These are phyloP conservation scores for Lithocarpus polystachyus DNA, from an alignment of 306 rosid genomes.

Conservation along the genomic window DNA sequence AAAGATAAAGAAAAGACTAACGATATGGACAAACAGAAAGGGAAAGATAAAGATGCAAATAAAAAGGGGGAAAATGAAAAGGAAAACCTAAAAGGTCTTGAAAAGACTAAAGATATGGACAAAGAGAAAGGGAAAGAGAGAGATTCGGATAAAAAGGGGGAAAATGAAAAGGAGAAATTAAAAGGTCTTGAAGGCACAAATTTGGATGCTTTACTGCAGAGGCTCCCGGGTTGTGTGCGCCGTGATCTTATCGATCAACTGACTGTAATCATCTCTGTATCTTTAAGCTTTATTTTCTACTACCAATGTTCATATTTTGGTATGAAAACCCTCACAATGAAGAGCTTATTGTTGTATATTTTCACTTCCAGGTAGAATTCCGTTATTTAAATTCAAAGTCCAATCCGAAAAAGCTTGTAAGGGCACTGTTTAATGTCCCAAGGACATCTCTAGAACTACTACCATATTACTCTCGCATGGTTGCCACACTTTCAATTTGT, in stretches of 20 bases:
- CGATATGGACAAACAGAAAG: constrained; percentile 77
- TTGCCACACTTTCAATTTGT: constrained; percentile 92
- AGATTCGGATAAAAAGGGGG: constrained; percentile 70
- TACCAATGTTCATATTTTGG: constrained; percentile 8
- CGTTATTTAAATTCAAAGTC: constrained; percentile 95
- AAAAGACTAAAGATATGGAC: constrained; percentile 71
- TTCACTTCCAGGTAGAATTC: constrained; percentile 76
- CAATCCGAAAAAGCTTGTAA: constrained; percentile 83
- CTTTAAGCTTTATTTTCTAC: constrained; percentile 12
- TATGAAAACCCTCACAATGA: constrained; percentile 8
- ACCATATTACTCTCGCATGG: constrained; percentile 95
- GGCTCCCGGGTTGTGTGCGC: constrained; percentile 98
- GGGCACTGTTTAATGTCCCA: constrained; percentile 94
- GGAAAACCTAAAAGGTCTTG: constrained; percentile 82
- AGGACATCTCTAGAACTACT: constrained; percentile 94
- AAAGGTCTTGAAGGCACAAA: constrained; percentile 87
- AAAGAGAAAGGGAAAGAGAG: constrained; percentile 74
- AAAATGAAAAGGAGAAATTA: constrained; percentile 85
- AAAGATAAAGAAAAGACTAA: constrained; percentile 74
- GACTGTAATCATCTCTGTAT: constrained; percentile 57
- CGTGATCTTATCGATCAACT: constrained; percentile 98
- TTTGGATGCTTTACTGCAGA: constrained; percentile 93
- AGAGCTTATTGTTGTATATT: constrained; percentile 13
- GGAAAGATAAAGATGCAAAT: constrained; percentile 64
- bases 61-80: constrained; percentile 80